Conservation (phyloP, 2,329 filamentous ascomycete genomes). For the Pseudohalonectria lignicola region DNA sequence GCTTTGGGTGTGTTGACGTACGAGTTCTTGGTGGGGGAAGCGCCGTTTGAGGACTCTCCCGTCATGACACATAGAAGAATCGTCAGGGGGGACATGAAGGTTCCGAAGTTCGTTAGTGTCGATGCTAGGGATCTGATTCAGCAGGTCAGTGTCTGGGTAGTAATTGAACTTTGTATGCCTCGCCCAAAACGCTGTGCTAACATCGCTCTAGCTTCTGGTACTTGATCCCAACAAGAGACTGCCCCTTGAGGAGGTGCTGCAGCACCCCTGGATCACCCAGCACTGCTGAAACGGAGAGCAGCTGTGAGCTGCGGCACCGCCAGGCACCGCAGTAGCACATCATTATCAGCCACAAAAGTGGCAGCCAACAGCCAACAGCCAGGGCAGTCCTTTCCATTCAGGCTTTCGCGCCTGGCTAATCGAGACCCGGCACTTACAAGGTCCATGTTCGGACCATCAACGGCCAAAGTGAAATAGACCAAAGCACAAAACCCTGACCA, state of each 20-base stretch:
- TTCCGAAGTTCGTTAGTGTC: conserved; percentile 79
- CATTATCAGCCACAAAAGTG: too few species aligned
- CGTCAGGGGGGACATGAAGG: conserved; percentile 78
- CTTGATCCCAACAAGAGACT: conserved; percentile 91
- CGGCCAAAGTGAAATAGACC: too few species aligned
- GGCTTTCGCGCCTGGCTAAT: too few species aligned
- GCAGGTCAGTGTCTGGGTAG: conserved; percentile 45
- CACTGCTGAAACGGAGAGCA: conserved; percentile 66
- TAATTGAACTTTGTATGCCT: too few species aligned
- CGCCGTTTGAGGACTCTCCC: conserved; percentile 91
- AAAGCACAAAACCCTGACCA: too few species aligned
- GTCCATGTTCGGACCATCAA: too few species aligned
- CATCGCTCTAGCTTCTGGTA: conserved; percentile 60
- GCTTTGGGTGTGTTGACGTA: conserved; percentile 90
- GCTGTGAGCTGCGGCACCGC: too few species aligned
- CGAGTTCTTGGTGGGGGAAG: conserved; percentile 91
- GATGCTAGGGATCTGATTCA: conserved; percentile 92
- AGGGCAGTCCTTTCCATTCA: conserved; percentile 2
- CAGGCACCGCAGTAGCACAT: too few species aligned
- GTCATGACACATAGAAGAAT: conserved; percentile 92
- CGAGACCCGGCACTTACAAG: too few species aligned
- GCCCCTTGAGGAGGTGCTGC: conserved; percentile 75
- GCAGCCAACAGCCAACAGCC: conserved; percentile 2
- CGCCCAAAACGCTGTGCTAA: too few species aligned
- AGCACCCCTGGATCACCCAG: conserved; percentile 94